phyloP scores from a whole-genome alignment of 2,329 filamentous ascomycete species.

The Aspergillus carbonarius region DNA sequence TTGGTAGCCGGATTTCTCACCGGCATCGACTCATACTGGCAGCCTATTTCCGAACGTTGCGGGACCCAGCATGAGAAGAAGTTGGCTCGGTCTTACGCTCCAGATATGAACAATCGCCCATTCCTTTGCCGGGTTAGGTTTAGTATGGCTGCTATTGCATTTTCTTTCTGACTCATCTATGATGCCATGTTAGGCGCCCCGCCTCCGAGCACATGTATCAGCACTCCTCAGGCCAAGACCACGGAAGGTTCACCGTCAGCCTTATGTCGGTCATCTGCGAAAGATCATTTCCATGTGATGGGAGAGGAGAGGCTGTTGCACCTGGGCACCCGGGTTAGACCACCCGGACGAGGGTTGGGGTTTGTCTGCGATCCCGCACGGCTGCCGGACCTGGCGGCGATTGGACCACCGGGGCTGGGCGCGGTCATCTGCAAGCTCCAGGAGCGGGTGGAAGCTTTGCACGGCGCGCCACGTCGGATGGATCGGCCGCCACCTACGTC shows the following conservation, averaged over 20 bases:
- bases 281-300: neutral
- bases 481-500: constrained; percentile 2
- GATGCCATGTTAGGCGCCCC: neutral
- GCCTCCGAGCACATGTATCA: neutral
- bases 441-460: neutral
- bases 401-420: neutral
- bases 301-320: neutral
- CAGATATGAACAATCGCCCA: neutral
- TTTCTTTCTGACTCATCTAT: neutral
- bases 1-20: too few species aligned
- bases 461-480: neutral
- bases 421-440: neutral
- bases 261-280: neutral
- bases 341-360: neutral
- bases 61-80: too few species aligned
- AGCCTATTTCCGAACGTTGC: too few species aligned
- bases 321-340: neutral
- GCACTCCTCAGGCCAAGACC: neutral
- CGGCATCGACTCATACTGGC: too few species aligned
- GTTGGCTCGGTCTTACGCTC: too few species aligned
- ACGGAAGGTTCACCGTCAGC: neutral
- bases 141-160: neutral
- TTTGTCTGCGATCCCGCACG: neutral
- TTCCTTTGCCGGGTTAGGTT: neutral
- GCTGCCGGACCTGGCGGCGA: neutral